Conservation (phyloP, 192 early-diverging fungal species). For the Backusella circina region DNA sequence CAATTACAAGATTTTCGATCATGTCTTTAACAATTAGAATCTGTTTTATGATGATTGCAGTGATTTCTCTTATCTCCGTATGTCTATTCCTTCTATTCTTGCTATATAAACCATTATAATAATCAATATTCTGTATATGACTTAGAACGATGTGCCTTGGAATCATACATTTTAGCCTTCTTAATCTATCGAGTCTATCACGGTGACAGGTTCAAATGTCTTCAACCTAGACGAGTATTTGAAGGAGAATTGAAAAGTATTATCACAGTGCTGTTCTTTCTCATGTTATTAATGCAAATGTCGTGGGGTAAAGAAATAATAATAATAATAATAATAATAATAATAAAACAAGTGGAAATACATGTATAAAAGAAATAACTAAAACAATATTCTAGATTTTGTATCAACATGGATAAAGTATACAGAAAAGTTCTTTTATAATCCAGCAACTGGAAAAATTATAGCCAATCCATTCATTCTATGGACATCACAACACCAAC, state of each 20-base stretch:
- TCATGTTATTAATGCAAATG: slow-evolving; percentile 16
- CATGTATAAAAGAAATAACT: background rate
- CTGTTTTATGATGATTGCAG: background rate
- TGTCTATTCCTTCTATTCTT: background rate
- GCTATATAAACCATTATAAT: too few relatives aligned
- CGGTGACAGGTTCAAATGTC: slow-evolving; percentile 20
- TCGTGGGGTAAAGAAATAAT: slow-evolving; percentile 18
- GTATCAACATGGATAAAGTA: slow-evolving; percentile 30
- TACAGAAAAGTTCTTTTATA: slow-evolving; percentile 10
- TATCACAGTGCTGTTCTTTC: slow-evolving; percentile 25
- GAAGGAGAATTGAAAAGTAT: slow-evolving; percentile 30
- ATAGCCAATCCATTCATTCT: slow-evolving; percentile 14
- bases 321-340: too few relatives aligned
- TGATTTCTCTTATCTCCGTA: slow-evolving; percentile 30
- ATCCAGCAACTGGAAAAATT: background rate
- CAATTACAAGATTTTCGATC: background rate
- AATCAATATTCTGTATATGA: background rate
- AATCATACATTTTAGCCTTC: slow-evolving; percentile 4
- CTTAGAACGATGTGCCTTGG: slow-evolving; percentile 3
- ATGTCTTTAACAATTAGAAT: background rate
- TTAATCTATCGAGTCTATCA: slow-evolving; percentile 18
- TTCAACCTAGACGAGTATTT: slow-evolving; percentile 9
- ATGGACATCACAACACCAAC: slow-evolving; percentile 17
- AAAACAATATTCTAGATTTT: slow-evolving; percentile 10
- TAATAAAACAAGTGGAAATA: background rate